These are phyloP conservation scores for Pleoardoris graminearum DNA, from an alignment of 2,329 filamentous ascomycete genomes.

Conservation along the genomic window DNA sequence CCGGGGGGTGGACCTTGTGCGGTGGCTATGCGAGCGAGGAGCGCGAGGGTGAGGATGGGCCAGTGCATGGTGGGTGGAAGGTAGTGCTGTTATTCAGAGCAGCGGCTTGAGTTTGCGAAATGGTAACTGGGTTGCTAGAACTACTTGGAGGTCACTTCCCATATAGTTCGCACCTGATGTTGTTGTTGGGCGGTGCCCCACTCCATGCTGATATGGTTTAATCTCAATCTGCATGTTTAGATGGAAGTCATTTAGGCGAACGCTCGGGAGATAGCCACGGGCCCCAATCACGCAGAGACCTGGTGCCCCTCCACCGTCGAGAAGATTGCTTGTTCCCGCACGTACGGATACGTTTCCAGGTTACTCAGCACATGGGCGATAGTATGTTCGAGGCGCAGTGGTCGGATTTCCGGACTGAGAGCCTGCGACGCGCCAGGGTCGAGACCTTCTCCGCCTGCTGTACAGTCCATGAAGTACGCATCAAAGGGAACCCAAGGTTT, in stretches of 20 bases:
- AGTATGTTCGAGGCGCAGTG: background rate
- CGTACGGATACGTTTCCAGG: background rate
- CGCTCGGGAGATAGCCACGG: constrained; percentile 4
- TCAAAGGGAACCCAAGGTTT: too few relatives aligned
- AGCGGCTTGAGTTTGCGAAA: background rate
- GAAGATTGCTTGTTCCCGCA: background rate
- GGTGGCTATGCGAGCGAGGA: background rate
- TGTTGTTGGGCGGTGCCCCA: constrained; percentile 8
- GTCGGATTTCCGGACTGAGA: background rate
- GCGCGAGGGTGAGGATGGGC: background rate
- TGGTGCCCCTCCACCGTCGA: background rate
- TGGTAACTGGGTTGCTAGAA: background rate
- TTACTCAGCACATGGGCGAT: background rate
- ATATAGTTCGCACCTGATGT: background rate
- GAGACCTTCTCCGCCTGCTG: background rate
- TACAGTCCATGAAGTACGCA: too few relatives aligned
- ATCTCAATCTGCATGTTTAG: constrained; percentile 6
- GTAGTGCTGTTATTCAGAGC: too few relatives aligned
- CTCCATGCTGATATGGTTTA: background rate
- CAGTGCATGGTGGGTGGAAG: background rate
- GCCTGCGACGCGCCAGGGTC: background rate
- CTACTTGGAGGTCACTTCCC: background rate
- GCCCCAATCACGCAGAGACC: background rate
- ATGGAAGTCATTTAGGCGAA: constrained; percentile 8
- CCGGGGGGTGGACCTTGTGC: constrained; percentile 1